Base-by-base conservation (phyloP, 805 yeast genomes). In the Scheffersomyces lignosus region DNA sequence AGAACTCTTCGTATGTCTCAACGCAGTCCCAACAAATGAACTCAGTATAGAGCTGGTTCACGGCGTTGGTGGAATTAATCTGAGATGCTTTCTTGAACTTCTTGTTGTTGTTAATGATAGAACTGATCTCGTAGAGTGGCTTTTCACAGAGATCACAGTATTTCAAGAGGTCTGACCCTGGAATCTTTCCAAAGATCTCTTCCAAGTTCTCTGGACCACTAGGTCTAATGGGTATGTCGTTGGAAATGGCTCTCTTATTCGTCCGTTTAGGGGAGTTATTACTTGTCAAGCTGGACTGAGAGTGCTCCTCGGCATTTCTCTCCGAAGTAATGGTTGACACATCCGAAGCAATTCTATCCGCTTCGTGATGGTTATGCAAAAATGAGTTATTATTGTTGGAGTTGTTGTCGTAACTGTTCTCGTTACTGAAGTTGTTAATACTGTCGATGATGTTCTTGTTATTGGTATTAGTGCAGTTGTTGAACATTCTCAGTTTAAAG, bases 91-190 rank as follows among this genome's bases (percentile, higher is more conserved):
- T 38, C 33, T 41, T 44, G 32, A 28, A 22, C 37, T 38, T 43
- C 33, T 47, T 45, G 33, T 51, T 45, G 41, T 44, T 53, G 36
- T 56, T 54, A 35, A 66, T 52, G 14, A 63, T 47, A 9, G 65
- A 83, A 63, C 56, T 80, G 46, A 70, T 55, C 40, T 83, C 88
- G 54, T 82, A 83, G 18, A 83, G 54, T 12, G 88, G 86, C 36
- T 72, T 75, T 26, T 81, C 87, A 56, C 91, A 83, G 9, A 83
- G 62, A n/a, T 81, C 77, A 52, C 91, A 83, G 49, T 75, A 60
- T 42, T 70, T 71, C 25, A 75, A 54, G 23, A 58, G 38, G 42
- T 62, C 64, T 27, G 60, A 46, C 9, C 70, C 72, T 0, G 71
- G 71, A 24, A 65, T 54, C 33, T 56, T 55, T 14, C 71, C 70